Evolutionary conservation across 495 filamentous ascomycete genomes (phyloP), one percentile per base, ranked within the genome.

Genomic region (Trichoderma gamsii): DNA sequence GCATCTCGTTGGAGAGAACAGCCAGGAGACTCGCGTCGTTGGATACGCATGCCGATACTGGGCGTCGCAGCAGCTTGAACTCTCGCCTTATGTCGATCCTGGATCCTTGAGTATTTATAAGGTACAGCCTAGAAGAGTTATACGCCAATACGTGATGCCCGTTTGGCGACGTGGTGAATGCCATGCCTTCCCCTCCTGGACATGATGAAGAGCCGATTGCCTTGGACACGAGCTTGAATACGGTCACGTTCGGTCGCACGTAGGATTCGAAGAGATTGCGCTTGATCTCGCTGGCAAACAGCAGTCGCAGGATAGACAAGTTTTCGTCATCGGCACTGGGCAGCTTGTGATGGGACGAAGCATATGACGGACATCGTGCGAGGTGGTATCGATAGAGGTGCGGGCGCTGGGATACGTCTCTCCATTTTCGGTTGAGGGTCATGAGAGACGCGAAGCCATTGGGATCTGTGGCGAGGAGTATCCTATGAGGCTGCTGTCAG

Each of bases 101-200:
- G 21, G 82, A 76, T 4, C 79, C 79, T 13, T 84, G 79, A 3
- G 90, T 81, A 73, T 92, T 86, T 44, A 95, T 73, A n/a, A 94
- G 86, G 69, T 92, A 86, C 72, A 96, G 92, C 66, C 92, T 82
- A 23, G 92, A 94, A n/a, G 92, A 94, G 74, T 90, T 93, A 70
- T 92, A 88, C 52, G 90, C 92, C 11, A 96, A 81, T 15, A 93
- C 76, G 75, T 88, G 85, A 67, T 88, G 86, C 13, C 90, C 91
- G 70, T 84, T 87, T 9, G 89, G 86, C 18, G 92, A 94, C 68
- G 92, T 87, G 67, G 85, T 84, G 72, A 95, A 96, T 65, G 91
- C 90, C 77, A 96, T 91, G 59, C 91, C 90, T 76, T 96, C 92
- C 25, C 92, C 92, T 7, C 90, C 89, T 0, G 92, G 92, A 68